A percentile compares a stretch with the other conserved stretches of the same genome.
phyloP scores from a whole-genome alignment of 805 yeast genomes.

The Candida awuae region DNA sequence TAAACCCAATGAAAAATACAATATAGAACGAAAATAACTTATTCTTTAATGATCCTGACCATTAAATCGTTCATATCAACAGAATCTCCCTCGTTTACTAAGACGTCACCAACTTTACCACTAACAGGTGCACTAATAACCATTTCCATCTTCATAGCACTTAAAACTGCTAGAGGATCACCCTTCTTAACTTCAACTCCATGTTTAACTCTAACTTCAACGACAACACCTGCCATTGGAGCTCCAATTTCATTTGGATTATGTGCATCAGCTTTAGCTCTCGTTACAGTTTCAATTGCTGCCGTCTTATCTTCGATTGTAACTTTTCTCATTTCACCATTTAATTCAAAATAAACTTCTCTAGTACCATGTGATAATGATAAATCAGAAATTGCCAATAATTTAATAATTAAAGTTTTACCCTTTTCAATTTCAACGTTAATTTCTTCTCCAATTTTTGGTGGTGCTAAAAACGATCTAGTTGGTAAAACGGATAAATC shows the following conservation, averaged over 20 bases:
- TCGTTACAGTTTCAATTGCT: constrained; percentile 73
- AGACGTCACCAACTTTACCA: constrained; percentile 73
- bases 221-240: constrained; percentile 98
- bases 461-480: constrained; percentile 78
- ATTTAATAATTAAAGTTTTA: constrained; percentile 82
- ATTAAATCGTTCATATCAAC: constrained; percentile 92
- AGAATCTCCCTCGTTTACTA: constrained; percentile 83
- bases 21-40: too few relatives aligned
- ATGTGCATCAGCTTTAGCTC: constrained; percentile 84
- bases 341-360: constrained; percentile 95
- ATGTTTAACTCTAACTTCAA: constrained; percentile 85
- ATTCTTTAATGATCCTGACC: constrained; percentile 42
- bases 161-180: constrained; percentile 84
- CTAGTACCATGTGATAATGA: constrained; percentile 79
- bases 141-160: constrained; percentile 99
- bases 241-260: constrained; percentile 93
- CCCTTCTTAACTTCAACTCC: constrained; percentile 93
- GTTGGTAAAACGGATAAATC: constrained; percentile 94
- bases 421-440: constrained; percentile 89
- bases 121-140: constrained; percentile 86
- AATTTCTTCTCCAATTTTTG: constrained; percentile 82
- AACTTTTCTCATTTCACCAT: constrained; percentile 97
- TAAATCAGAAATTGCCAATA: constrained; percentile 88
- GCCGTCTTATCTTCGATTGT: constrained; percentile 83
- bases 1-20: too few relatives aligned